A percentile compares a stretch with the other conserved stretches of the same genome.
These are phyloP conservation scores for Acanthamoeba castellanii DNA, from an alignment of 208 protist genomes.

Conservation along the genomic window DNA sequence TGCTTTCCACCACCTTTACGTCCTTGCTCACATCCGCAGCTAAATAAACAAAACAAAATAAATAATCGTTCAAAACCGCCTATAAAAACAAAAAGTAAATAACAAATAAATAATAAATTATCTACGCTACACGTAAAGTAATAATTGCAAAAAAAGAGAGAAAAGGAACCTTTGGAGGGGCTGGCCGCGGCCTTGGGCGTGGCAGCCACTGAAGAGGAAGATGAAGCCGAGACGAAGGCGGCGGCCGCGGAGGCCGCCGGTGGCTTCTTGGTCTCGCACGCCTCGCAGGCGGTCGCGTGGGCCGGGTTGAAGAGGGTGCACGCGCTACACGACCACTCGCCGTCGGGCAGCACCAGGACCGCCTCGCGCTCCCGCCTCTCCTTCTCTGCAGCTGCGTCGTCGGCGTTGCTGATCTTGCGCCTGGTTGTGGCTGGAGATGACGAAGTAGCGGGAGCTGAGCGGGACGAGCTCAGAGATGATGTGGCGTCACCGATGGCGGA, in stretches of 20 bases:
- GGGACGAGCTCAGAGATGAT: not conserved
- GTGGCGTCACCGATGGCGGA: not conserved
- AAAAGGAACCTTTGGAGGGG: not conserved
- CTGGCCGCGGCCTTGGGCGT: not conserved
- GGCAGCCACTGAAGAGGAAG: not conserved
- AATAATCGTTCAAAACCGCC: too few relatives aligned
- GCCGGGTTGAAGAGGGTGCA: constrained; percentile 65
- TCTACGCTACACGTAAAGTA: too few relatives aligned
- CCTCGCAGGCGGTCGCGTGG: not conserved
- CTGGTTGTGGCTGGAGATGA: not conserved
- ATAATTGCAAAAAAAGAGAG: not conserved
- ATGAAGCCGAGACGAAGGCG: not conserved
- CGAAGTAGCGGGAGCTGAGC: not conserved
- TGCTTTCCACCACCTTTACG: not conserved
- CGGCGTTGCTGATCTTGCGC: not conserved
- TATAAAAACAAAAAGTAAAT: too few relatives aligned
- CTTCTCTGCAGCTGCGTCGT: not conserved
- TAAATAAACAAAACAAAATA: too few relatives aligned
- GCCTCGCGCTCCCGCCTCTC: not conserved
- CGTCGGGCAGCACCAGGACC: constrained; percentile 10
- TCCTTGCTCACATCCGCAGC: too few relatives aligned
- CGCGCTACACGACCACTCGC: constrained; percentile 35
- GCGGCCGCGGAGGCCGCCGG: not conserved
- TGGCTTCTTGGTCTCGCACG: constrained; percentile 43
- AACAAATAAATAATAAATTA: too few relatives aligned